Base-by-base conservation (phyloP, 805 yeast genomes). In the Starmera caribaea region DNA sequence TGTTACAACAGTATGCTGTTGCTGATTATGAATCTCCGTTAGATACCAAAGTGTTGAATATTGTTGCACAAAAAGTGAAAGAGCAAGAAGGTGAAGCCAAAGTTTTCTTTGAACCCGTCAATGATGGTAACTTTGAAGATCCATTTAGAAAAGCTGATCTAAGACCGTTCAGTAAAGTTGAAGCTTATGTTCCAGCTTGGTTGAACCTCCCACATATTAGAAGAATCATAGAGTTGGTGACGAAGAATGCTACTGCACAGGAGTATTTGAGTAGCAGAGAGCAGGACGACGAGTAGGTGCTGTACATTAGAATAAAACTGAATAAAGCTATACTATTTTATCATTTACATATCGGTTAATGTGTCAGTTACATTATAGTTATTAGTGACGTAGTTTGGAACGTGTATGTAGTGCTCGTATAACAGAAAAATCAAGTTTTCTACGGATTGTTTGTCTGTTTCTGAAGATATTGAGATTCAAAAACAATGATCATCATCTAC, bases 1-100 rank as follows among this genome's bases (percentile, higher is more conserved):
- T 92, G 57, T 80, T 92, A 47, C 73, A 90, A 13, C 94, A 85
- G 58, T 92, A 94, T 57, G 79, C 78, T 46, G 83, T 82, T 47
- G 96, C 96, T 9, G 97, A 90, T 56, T 92, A 90, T 57, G 98
- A 92, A 65, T 75, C 87, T 2, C 97, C 97, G 34, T 80, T 90
- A 44, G 79, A 90, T 13, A 80, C 85, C 33, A 82, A 78, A 40
- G 87, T 89, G 39, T 71, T 86, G 46, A 78, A 80, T 51, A 79
- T 78, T 29, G 85, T 90, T 41, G 94, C 96, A 14, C 83, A 81
- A 46, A 74, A 73, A 53, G 92, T 84, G 17, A 82, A 80, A 61
- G 69, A 69, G 40, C 79, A 74, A 55, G 58, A 54, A 17, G 69
- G 63, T 35, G 68, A 78, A 21, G 62, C 67, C 14, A 76, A 71